These are phyloP conservation scores for Starmerella vitae DNA, from an alignment of 805 yeast genomes.

Conservation along the genomic window DNA sequence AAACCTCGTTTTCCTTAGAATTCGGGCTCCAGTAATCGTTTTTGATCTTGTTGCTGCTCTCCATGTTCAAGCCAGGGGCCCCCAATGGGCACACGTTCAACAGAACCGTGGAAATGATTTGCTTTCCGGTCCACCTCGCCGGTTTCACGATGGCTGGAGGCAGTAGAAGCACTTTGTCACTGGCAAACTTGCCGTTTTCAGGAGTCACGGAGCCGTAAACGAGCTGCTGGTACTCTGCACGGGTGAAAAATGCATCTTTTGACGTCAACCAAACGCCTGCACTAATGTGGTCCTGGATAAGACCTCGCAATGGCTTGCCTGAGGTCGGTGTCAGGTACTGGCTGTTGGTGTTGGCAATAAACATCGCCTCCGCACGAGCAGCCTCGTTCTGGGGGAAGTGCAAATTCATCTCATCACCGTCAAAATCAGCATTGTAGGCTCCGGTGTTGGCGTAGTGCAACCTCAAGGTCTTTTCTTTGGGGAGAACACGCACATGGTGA, in stretches of 20 bases:
- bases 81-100: constrained; percentile 73
- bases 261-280: constrained; percentile 98
- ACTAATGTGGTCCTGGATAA: constrained; percentile 96
- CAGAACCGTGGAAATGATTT: constrained; percentile 81
- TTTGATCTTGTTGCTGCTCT: constrained; percentile 77
- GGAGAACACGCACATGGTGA: constrained; percentile 89
- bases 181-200: constrained; percentile 82
- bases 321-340: constrained; percentile 97
- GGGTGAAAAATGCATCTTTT: constrained; percentile 79
- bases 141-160: constrained; percentile 72
- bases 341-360: constrained; percentile 91
- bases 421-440: constrained; percentile 97
- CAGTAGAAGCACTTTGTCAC: constrained; percentile 49
- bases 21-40: constrained; percentile 87
- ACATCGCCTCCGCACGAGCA: constrained; percentile 90
- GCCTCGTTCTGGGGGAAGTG: constrained; percentile 97
- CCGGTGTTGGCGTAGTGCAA: constrained; percentile 98
- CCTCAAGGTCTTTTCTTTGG: constrained; percentile 92
- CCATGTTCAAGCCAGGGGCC: constrained; percentile 83
- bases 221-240: constrained; percentile 87
- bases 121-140: constrained; percentile 91
- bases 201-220: constrained; percentile 91
- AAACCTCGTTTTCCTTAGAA: constrained; percentile 72
- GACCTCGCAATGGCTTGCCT: constrained; percentile 95
- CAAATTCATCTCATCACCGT: constrained; percentile 99